Base-by-base conservation (phyloP, 495 filamentous ascomycete species). In the Emericellopsis terricola region DNA sequence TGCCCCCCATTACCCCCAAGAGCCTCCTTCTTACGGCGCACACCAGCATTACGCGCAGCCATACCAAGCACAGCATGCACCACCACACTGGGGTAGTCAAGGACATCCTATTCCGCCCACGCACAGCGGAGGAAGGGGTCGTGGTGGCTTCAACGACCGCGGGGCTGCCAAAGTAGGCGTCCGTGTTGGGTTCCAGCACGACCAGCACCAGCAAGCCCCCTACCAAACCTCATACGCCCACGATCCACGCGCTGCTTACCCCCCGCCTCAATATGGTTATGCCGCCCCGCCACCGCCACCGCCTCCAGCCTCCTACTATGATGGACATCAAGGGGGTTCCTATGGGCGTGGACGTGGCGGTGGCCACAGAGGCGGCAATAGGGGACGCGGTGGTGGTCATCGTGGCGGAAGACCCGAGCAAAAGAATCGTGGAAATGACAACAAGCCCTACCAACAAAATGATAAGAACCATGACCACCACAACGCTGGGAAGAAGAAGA, bases 401-500 rank as follows among this genome's bases (percentile, higher is more conserved):
- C 8, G 15, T 18, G 23, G 33, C 3, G 18, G 7, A 7, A 14
- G 9, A 13, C 13, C 6, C 4, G 33, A 17, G 8, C 33, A 14
- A 3, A 15, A 16, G 31, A 19, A 3, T 10, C 23, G 23, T 11
- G 21, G 34, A 6, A 16, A 16, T 13, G 8, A 14, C 16, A 19
- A 38, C 15, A 30, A 31, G 13, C 3, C 15, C 19, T 29, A 31
- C 14, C 19, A 16, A 3, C 28, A 14, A 15, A 32, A 32, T 19
- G 19, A 15, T 3, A 4, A 50, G 37, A 43, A 55, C 42, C 49
- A 52, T 39, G 50, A 56, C 48, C 56, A 49, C 29, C 50, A 42
- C 30, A 50, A 40, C 17, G 41, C 58, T 0, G 53, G 52, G 16
- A 78, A 76, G 55, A 87, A 86, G 50, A 81, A 80, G 60, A 79